phyloP scores from a whole-genome alignment of 176 grass and related monocot species.

The Cymbopogon citratus region DNA sequence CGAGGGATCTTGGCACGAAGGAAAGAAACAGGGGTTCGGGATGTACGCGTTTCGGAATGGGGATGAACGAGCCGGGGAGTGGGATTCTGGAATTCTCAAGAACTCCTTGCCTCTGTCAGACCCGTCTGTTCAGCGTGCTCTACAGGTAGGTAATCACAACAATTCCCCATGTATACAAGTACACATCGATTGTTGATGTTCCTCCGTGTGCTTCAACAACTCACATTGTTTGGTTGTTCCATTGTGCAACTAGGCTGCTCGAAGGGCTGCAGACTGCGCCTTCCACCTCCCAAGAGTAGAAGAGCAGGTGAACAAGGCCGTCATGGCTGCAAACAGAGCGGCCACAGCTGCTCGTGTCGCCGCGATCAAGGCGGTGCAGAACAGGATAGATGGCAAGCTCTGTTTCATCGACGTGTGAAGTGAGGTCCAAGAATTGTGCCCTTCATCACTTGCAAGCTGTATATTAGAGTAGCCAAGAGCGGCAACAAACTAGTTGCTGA shows the following conservation, averaged over 20 bases:
- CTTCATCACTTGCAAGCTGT: slow-evolving; percentile 20
- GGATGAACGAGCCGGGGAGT: slow-evolving; percentile 49
- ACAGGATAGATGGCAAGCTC: slow-evolving; percentile 65
- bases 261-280: slow-evolving; percentile 44
- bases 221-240: not conserved
- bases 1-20: slow-evolving; percentile 79
- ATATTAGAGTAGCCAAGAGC: slow-evolving; percentile 34
- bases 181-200: not conserved
- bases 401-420: slow-evolving; percentile 45
- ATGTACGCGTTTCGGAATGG: slow-evolving; percentile 62
- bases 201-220: not conserved
- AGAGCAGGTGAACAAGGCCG: slow-evolving; percentile 50
- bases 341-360: slow-evolving; percentile 71
- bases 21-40: slow-evolving; percentile 75
- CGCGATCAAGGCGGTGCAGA: slow-evolving; percentile 75
- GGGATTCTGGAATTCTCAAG: slow-evolving; percentile 57
- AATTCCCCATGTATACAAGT: not conserved
- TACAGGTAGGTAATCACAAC: slow-evolving; percentile 32
- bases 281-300: slow-evolving; percentile 43
- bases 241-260: slow-evolving; percentile 42
- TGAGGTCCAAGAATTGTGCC: not conserved
- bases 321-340: slow-evolving; percentile 56
- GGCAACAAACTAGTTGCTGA: slow-evolving; percentile 34
- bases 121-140: slow-evolving; percentile 40
- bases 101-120: slow-evolving; percentile 27